These are phyloP conservation scores for Chionographis japonica DNA, from an alignment of 106 monocot species.

Conservation along the genomic window DNA sequence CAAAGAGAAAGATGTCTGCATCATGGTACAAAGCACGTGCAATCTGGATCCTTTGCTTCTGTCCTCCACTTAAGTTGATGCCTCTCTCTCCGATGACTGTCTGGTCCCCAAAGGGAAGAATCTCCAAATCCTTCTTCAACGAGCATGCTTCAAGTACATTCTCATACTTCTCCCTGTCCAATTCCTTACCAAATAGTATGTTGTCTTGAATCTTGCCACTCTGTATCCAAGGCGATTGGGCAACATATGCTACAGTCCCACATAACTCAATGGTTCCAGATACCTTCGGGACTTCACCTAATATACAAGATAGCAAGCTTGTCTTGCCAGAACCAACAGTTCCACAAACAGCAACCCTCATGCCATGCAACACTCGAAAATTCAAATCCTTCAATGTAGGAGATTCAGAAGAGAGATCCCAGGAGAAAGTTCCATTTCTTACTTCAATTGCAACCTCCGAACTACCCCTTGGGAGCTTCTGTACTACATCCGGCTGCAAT, in stretches of 20 bases:
- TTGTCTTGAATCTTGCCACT: slow-evolving; percentile 93
- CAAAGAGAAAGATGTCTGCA: slow-evolving; percentile 80
- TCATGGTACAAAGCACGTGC: slow-evolving; percentile 92
- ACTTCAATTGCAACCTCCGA: slow-evolving; percentile 61
- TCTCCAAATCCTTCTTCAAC: slow-evolving; percentile 86
- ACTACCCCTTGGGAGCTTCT: slow-evolving; percentile 44
- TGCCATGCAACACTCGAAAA: slow-evolving; percentile 53
- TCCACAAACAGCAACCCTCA: slow-evolving; percentile 84
- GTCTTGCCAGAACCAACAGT: slow-evolving; percentile 89
- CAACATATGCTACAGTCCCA: slow-evolving; percentile 74
- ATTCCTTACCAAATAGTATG: slow-evolving; percentile 75
- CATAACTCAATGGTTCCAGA: slow-evolving; percentile 58
- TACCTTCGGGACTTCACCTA: slow-evolving; percentile 78
- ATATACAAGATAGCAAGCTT: slow-evolving; percentile 71
- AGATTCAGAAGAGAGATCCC: slow-evolving; percentile 53
- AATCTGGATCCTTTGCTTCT: slow-evolving; percentile 94
- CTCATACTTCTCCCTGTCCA: slow-evolving; percentile 72
- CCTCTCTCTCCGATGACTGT: slow-evolving; percentile 93
- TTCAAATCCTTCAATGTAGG: slow-evolving; percentile 65
- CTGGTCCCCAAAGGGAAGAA: slow-evolving; percentile 81
- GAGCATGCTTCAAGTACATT: slow-evolving; percentile 62
- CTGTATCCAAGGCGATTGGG: slow-evolving; percentile 96
- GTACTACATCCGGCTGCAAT: slow-evolving; percentile 40
- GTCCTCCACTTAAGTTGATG: slow-evolving; percentile 93
- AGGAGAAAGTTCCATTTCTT: slow-evolving; percentile 59